A percentile compares a stretch with the other conserved stretches of the same genome.
These are phyloP conservation scores for Trametes sp. DNA, from an alignment of 1,284 basidiomycete species.

Conservation along the genomic window DNA sequence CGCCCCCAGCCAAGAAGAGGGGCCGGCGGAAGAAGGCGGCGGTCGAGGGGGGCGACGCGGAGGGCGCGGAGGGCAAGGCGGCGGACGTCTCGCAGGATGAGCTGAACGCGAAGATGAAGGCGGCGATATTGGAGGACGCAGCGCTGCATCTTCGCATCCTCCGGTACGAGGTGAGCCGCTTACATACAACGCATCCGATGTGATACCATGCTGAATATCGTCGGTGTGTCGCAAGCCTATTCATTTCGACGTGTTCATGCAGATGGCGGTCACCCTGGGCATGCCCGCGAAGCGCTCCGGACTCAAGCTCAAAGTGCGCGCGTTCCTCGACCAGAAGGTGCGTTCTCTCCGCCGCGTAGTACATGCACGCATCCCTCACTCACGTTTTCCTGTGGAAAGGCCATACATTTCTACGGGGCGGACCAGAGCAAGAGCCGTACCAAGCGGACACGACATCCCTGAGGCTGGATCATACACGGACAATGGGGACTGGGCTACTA, in stretches of 20 bases:
- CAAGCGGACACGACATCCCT: slow-evolving; percentile 32
- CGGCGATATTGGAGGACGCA: slow-evolving; percentile 53
- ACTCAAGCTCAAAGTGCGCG: slow-evolving; percentile 51
- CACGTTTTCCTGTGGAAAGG: slow-evolving; percentile 40
- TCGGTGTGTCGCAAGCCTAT: slow-evolving; percentile 55
- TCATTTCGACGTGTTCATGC: slow-evolving; percentile 61
- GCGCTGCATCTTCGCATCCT: slow-evolving; percentile 61
- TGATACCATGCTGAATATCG: not conserved
- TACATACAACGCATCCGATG: not conserved
- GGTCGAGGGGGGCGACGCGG: slow-evolving; percentile 26
- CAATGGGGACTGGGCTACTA: not conserved
- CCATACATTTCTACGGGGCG: slow-evolving; percentile 58
- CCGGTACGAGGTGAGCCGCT: slow-evolving; percentile 64
- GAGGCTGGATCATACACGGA: not conserved
- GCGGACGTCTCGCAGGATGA: slow-evolving; percentile 45
- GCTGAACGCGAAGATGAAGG: slow-evolving; percentile 45
- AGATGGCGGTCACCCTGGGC: slow-evolving; percentile 43
- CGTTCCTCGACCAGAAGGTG: slow-evolving; percentile 68
- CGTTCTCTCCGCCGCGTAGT: slow-evolving; percentile 5
- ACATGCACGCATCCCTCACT: not conserved
- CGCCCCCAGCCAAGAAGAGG: slow-evolving; percentile 27
- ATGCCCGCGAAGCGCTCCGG: slow-evolving; percentile 35
- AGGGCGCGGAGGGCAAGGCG: slow-evolving; percentile 17
- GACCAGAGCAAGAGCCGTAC: slow-evolving; percentile 39
- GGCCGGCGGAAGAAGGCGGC: slow-evolving; percentile 21